Evolutionary conservation across 2,329 filamentous ascomycete species (phyloP).

Genomic region (Exutisphaerella laricina): DNA sequence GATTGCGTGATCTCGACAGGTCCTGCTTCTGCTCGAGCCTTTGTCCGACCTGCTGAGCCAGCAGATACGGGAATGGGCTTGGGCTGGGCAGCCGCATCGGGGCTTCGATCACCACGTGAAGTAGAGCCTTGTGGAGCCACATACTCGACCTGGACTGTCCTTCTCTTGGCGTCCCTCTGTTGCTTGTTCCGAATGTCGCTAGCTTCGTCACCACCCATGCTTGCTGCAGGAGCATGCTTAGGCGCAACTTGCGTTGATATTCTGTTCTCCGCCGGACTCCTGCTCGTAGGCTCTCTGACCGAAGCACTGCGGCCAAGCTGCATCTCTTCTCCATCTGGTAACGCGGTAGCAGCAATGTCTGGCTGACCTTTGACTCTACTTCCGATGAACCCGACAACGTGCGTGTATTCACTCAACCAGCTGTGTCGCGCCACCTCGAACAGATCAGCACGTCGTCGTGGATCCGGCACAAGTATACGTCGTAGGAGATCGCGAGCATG

Average conservation of each 20-base stretch:
- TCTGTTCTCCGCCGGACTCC: constrained; percentile 21
- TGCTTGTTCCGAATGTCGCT: constrained; percentile 43
- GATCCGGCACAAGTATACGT: constrained; percentile 90
- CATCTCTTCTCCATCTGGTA: constrained; percentile 51
- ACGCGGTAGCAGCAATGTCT: constrained; percentile 76
- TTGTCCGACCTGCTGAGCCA: constrained; percentile 36
- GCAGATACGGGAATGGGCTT: constrained; percentile 18
- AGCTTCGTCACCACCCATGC: constrained; percentile 21
- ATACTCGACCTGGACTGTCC: constrained; percentile 96
- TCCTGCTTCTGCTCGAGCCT: constrained; percentile 52
- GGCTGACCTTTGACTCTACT: constrained; percentile 84
- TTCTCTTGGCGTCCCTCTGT: constrained; percentile 76
- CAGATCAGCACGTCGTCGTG: constrained; percentile 86
- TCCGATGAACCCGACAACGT: constrained; percentile 93
- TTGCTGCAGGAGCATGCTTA: constrained; percentile 19
- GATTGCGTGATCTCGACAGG: constrained; percentile 41
- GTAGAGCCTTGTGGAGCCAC: constrained; percentile 87
- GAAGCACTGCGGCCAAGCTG: constrained; percentile 79
- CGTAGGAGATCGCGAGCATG: constrained; percentile 89
- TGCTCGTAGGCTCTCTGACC: constrained; percentile 72
- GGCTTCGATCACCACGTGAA: constrained; percentile 57
- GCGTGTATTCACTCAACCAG: constrained; percentile 96
- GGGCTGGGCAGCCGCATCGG: constrained; percentile 18
- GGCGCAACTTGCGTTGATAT: constrained; percentile 12
- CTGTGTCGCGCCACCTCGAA: constrained; percentile 98